Conservation (phyloP, 2,329 filamentous ascomycete genomes). For the Beauveria sp. region DNA sequence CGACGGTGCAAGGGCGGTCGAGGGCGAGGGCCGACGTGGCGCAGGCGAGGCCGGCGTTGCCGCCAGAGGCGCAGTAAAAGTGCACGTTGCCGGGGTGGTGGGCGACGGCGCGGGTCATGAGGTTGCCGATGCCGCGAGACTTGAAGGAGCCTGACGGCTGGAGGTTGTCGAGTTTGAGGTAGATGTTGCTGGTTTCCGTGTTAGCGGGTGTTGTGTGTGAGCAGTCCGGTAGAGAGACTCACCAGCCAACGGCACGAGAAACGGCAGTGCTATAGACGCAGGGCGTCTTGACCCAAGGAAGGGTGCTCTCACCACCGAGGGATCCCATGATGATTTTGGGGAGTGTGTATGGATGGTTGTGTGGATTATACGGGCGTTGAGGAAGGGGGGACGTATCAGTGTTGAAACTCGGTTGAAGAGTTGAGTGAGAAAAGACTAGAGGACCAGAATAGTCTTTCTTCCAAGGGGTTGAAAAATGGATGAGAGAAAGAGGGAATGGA, state of each 20-base stretch:
- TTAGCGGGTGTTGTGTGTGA: conserved; percentile 17
- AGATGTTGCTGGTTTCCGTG: conserved; percentile 53
- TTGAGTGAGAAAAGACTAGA: conserved; percentile 6
- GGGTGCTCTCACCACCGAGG: conserved; percentile 27
- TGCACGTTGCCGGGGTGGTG: conserved; percentile 36
- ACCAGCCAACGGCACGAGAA: conserved; percentile 67
- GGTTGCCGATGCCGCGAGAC: conserved; percentile 66
- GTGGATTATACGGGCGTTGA: conserved; percentile 6
- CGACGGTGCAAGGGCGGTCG: conserved; percentile 61
- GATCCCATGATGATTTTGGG: conserved; percentile 31
- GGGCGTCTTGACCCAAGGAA: conserved; percentile 66
- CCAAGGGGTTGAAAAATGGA: background rate
- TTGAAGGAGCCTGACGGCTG: conserved; percentile 86
- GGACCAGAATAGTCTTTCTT: background rate
- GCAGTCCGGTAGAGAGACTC: conserved; percentile 20
- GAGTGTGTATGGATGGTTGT: background rate
- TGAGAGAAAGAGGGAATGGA: background rate
- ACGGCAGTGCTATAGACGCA: conserved; percentile 59
- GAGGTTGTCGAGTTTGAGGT: conserved; percentile 77
- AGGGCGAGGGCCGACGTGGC: conserved; percentile 63
- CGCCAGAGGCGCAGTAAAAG: conserved; percentile 72
- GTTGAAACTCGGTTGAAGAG: conserved; percentile 12
- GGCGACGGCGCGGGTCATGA: conserved; percentile 43
- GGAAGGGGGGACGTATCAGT: conserved; percentile 12
- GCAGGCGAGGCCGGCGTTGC: conserved; percentile 79